Base-by-base conservation (phyloP, 257 asterid genomes). In the Mentha longifolia region DNA sequence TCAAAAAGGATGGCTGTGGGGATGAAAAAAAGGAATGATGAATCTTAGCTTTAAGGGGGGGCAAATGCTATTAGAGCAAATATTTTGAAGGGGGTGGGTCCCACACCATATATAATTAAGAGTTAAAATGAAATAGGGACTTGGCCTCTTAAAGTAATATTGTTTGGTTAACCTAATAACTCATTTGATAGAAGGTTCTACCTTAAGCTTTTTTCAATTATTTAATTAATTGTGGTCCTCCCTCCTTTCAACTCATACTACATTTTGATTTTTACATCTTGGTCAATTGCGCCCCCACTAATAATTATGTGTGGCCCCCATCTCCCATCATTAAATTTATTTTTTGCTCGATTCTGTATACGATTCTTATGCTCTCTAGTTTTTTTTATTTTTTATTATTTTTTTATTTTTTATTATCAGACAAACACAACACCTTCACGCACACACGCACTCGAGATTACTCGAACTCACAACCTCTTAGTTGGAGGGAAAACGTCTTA, bases 41-140 rank as follows among this genome's bases (percentile, higher is more conserved):
- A 89, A 79, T 50, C 88, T 87, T 89, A 89, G 87, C 93, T 87
- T 87, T 71, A 85, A 78, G 92, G 88, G 78, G 83, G 88, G 47
- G 89, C 93, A 74, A 74, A 33, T 57, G 46, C 66, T 56, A 84
- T 79, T 77, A 77, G 80, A 56, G 81, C 31, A 68, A 65, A 22
- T 74, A 58, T 71, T 68, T 13, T 42, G 1, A 0, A 15, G 78
- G 79, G 64, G 79, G 82, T 75, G 54, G 54, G 69, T 3, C 69
- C 81, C 88, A 72, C 55, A 46, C 19, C 2, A 17, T 12, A 12
- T 19, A 7, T 80, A 57, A 82, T 78, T 80, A 71, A 45, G 66
- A 67, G 70, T 66, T 62, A 61, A 60, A 68, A 22, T 75, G 75
- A 67, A 69, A 42, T 49, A 62, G 61, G 68, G 71, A 49, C 71